Conservation (phyloP, 495 filamentous ascomycete species). For the Echria macrotheca region DNA sequence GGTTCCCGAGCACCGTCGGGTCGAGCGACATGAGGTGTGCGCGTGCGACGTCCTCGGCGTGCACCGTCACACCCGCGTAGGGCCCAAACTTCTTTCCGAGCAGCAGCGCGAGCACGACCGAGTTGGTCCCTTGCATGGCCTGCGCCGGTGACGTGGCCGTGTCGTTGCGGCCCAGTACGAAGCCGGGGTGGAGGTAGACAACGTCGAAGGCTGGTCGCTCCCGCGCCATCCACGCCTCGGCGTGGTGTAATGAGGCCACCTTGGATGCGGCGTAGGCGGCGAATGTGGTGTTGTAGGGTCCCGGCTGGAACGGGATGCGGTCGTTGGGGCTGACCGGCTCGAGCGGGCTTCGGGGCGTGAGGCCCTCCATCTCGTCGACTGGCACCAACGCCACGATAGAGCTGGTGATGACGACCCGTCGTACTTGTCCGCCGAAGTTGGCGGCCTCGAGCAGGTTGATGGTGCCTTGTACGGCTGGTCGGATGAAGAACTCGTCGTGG, state of each 20-base stretch:
- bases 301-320: constrained; percentile 23
- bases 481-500: constrained; percentile 60
- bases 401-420: constrained; percentile 55
- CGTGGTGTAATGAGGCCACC: constrained; percentile 35
- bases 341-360: constrained; percentile 4
- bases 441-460: constrained; percentile 66
- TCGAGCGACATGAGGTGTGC: constrained; percentile 38
- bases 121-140: constrained; percentile 34
- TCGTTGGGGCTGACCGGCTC: constrained; percentile 20
- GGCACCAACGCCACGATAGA: constrained; percentile 34
- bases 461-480: constrained; percentile 69
- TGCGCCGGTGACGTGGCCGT: constrained; percentile 27
- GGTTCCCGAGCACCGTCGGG: constrained; percentile 32
- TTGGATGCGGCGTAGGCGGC: constrained; percentile 39
- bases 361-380: constrained; percentile 21
- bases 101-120: constrained; percentile 30
- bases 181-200: constrained; percentile 42
- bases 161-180: constrained; percentile 42
- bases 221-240: constrained; percentile 36
- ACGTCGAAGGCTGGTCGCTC: constrained; percentile 41
- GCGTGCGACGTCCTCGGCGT: constrained; percentile 40
- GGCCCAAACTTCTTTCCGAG: constrained; percentile 28
- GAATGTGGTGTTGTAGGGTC: constrained; percentile 34
- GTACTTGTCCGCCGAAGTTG: constrained; percentile 53
- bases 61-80: constrained; percentile 32